These are phyloP conservation scores for Nicotiana otophora DNA, from an alignment of 257 asterid genomes.

Conservation along the genomic window DNA sequence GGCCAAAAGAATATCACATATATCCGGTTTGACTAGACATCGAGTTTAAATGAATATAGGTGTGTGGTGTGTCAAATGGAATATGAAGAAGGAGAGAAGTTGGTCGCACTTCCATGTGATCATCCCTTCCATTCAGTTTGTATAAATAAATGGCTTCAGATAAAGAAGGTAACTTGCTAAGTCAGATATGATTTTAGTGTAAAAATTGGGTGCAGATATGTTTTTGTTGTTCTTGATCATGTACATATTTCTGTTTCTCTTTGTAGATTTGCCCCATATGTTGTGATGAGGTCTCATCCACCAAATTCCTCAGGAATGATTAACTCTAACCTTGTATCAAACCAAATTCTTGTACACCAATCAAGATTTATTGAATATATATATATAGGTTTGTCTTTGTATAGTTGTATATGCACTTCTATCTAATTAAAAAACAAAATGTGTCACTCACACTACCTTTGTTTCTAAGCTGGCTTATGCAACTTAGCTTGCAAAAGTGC, in stretches of 20 bases:
- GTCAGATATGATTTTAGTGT: neutral
- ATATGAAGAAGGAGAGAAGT: conserved; percentile 49
- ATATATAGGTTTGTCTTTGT: neutral
- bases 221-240: neutral
- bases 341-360: neutral
- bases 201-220: too few relatives aligned
- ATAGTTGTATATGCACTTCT: too few relatives aligned
- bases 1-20: too few relatives aligned
- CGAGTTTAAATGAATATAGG: conserved; percentile 16
- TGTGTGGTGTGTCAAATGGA: conserved; percentile 69
- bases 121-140: conserved; percentile 52
- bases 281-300: conserved; percentile 37
- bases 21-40: too few relatives aligned
- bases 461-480: neutral
- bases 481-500: too few relatives aligned
- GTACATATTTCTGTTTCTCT: neutral
- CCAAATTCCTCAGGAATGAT: conserved; percentile 12
- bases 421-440: neutral
- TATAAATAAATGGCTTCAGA: conserved; percentile 50
- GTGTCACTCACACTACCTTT: too few relatives aligned
- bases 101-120: conserved; percentile 40
- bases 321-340: conserved; percentile 3
- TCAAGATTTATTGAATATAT: neutral
- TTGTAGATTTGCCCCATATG: conserved; percentile 58
- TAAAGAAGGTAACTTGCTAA: conserved; percentile 44